Evolutionary conservation across 139 green algal genomes (phyloP).

Genomic region (Chlamydomonas asymmetrica): DNA sequence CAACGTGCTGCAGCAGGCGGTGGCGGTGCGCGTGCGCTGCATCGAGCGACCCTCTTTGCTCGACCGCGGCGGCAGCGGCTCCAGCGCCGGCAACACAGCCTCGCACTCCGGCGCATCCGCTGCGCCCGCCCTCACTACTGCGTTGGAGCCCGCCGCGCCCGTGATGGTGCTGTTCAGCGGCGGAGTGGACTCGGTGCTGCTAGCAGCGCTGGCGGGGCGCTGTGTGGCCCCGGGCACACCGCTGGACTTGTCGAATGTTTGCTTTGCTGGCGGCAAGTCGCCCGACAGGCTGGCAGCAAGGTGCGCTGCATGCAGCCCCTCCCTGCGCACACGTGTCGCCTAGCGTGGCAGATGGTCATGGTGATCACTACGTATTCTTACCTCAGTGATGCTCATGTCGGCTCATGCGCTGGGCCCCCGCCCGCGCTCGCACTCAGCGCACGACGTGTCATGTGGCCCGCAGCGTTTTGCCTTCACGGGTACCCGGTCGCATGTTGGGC

Average conservation of each 20-base stretch:
- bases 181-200: slow-evolving; percentile 84
- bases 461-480: no score
- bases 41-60: slow-evolving; percentile 29
- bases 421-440: no score
- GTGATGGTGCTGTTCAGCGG: slow-evolving; percentile 90
- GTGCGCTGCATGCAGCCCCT: no score
- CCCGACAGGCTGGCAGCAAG: slow-evolving; percentile 77
- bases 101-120: background rate
- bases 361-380: no score
- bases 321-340: no score
- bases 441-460: no score
- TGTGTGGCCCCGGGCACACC: slow-evolving; percentile 18
- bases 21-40: slow-evolving; percentile 48
- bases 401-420: no score
- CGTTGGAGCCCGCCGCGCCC: slow-evolving; percentile 15
- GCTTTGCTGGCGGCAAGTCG: slow-evolving; percentile 78
- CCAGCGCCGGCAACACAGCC: no score
- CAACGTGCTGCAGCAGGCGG: slow-evolving; percentile 35
- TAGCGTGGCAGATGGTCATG: no score
- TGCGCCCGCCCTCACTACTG: background rate
- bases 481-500: no score
- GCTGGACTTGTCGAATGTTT: slow-evolving; percentile 89
- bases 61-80: background rate
- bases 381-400: no score
- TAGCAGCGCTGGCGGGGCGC: slow-evolving; percentile 67